Base-by-base conservation (phyloP, 1,284 basidiomycete species). In the Irpex sp. region DNA sequence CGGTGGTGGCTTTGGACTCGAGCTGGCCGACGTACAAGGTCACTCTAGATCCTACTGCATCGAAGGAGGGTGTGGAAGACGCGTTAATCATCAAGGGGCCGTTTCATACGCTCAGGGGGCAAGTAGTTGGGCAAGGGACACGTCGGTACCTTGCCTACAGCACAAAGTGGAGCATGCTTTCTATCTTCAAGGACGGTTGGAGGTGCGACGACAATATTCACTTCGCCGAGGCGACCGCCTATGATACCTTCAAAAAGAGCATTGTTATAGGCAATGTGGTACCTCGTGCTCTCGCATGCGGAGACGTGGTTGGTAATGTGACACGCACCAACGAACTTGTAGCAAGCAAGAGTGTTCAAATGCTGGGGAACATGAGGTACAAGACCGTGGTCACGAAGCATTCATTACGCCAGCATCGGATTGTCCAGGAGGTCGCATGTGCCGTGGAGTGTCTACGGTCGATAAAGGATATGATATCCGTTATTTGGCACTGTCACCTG, bases 81-180 rank as follows among this genome's bases (percentile, higher is more conserved):
- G 38, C 15, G 2, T 15, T 44, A 8, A 44, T 44, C 38, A 9
- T 44, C 38, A 44, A 44, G 38, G 4, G 15, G 15, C 38, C 38
- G 4, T 44, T 44, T 44, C 38, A 44, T 44, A 44, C 2, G 9
- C 15, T 44, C 15, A 8, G 4, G 15, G 38, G 38, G 15, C 38
- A 15, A 15, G 15, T 52, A 11, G 19, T 52, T 13, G 59, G 59
- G 9, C 49, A 48, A 31, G 49, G 26, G 19, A 60, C 59, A 15
- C 59, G 59, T n/a, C 36, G 36, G 1, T 60, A 60, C 31, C n/a
- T 60, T 13, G 59, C 59, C 7, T 60, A 60, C 49, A 51, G 54
- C 48, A 13, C 54, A 2, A 26, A 51, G 9, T 36, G 21, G 21
- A 37, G 31, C 6, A 11, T 21, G 31, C 48, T 60, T 7, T 31